Evolutionary conservation across 2,329 filamentous ascomycete genomes (phyloP).

Genomic region (Pestalotiopsis sp.): DNA sequence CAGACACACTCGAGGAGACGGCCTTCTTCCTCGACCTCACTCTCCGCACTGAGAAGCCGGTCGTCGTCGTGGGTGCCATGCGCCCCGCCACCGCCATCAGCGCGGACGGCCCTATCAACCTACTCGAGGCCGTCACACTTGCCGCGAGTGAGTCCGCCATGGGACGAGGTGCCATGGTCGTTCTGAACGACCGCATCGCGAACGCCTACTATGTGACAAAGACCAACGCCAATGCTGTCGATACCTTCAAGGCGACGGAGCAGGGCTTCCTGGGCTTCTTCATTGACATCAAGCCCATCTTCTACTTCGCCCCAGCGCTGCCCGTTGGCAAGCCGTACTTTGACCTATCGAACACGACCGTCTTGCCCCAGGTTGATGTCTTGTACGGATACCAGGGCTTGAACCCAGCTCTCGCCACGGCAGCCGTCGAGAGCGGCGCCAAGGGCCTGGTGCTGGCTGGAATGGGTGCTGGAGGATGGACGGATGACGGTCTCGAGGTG

Average conservation of each 20-base stretch:
- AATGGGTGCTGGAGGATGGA: slow-evolving; percentile 56
- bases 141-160: slow-evolving; percentile 48
- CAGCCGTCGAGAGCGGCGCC: slow-evolving; percentile 52
- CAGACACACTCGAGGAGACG: slow-evolving; percentile 66
- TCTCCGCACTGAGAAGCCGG: slow-evolving; percentile 58
- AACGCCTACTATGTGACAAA: slow-evolving; percentile 63
- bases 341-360: slow-evolving; percentile 36
- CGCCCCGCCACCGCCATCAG: slow-evolving; percentile 63
- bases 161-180: slow-evolving; percentile 60
- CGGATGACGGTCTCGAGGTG: slow-evolving; percentile 38
- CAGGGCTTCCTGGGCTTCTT: slow-evolving; percentile 61
- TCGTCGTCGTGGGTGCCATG: slow-evolving; percentile 66
- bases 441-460: slow-evolving; percentile 59
- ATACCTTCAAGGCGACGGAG: slow-evolving; percentile 64
- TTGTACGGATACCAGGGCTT: slow-evolving; percentile 59
- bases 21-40: slow-evolving; percentile 66
- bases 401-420: slow-evolving; percentile 47
- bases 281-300: slow-evolving; percentile 53
- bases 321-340: slow-evolving; percentile 51
- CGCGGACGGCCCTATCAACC: slow-evolving; percentile 66
- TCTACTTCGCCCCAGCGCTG: slow-evolving; percentile 50
- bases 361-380: slow-evolving; percentile 58
- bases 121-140: slow-evolving; percentile 62
- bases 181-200: slow-evolving; percentile 64
- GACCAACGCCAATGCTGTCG: slow-evolving; percentile 64